These are phyloP conservation scores for thale cress (Arabidopsis thaliana) DNA, from an alignment of 345 rosid species.

Conservation along the genomic window DNA sequence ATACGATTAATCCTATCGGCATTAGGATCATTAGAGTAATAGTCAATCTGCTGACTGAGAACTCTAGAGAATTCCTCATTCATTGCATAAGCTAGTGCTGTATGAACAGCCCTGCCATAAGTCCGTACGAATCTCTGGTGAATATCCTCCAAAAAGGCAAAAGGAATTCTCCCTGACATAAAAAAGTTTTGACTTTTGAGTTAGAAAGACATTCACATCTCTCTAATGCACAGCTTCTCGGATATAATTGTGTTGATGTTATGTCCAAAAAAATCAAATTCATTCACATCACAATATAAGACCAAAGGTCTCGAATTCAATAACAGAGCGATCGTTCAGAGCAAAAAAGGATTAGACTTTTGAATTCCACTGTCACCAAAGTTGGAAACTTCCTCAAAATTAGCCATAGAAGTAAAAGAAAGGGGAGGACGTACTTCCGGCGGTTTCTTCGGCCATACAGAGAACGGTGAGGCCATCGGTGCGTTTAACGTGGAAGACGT, in stretches of 20 bases:
- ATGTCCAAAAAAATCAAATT: neutral
- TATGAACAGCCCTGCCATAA: slow-evolving; percentile 77
- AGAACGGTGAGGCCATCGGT: slow-evolving; percentile 98
- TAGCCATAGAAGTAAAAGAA: neutral
- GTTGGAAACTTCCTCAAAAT: neutral
- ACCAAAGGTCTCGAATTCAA: neutral
- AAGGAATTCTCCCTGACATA: slow-evolving; percentile 83
- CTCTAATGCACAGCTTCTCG: no score
- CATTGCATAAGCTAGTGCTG: slow-evolving; percentile 96
- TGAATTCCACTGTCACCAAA: slow-evolving; percentile 1
- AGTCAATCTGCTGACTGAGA: slow-evolving; percentile 96
- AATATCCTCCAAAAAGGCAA: slow-evolving; percentile 94
- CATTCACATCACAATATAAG: neutral
- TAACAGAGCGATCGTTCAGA: neutral
- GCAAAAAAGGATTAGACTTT: neutral
- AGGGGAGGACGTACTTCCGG: slow-evolving; percentile 65
- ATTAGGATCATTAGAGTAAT: slow-evolving; percentile 89
- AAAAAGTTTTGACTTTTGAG: no score
- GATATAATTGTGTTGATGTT: no score
- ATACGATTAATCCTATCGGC: slow-evolving; percentile 88
- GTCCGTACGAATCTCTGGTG: slow-evolving; percentile 94
- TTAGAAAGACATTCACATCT: no score
- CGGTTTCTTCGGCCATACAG: slow-evolving; percentile 95
- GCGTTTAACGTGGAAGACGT: slow-evolving; percentile 88
- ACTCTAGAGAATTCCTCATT: slow-evolving; percentile 97